These are phyloP conservation scores for Chamaecrista fasciculata DNA, from an alignment of 306 rosid species.

Conservation along the genomic window DNA sequence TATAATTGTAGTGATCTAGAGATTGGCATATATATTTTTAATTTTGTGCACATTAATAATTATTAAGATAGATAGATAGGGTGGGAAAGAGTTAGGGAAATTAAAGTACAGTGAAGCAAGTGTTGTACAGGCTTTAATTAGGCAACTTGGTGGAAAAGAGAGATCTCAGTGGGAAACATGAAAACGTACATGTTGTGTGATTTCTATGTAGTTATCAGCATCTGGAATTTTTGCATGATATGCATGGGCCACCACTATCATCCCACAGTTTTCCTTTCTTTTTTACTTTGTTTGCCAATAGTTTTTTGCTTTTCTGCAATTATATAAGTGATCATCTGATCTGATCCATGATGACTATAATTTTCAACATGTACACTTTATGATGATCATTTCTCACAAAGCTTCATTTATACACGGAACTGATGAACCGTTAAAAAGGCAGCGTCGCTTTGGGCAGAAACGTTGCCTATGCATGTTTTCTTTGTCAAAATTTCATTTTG, in stretches of 20 bases:
- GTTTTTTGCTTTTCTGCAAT: constrained; percentile 21
- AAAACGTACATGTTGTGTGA: constrained; percentile 31
- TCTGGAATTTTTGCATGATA: not conserved
- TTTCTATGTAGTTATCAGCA: constrained; percentile 30
- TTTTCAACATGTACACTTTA: not conserved
- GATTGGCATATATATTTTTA: too few species aligned
- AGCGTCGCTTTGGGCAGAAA: too few species aligned
- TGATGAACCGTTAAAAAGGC: too few species aligned
- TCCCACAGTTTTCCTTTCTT: not conserved
- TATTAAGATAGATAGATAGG: too few species aligned
- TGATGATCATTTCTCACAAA: too few species aligned
- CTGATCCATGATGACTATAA: not conserved
- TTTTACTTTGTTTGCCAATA: not conserved
- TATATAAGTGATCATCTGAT: constrained; percentile 1
- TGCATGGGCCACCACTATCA: constrained; percentile 30
- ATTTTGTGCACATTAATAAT: too few species aligned
- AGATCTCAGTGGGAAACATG: constrained; percentile 50
- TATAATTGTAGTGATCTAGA: too few species aligned
- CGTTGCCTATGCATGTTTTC: too few species aligned
- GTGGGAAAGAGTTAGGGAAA: not conserved
- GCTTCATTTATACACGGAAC: too few species aligned
- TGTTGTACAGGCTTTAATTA: constrained; percentile 19
- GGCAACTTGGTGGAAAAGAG: constrained; percentile 29
- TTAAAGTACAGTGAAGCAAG: not conserved
- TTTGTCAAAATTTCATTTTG: too few species aligned